These are phyloP conservation scores for Venturia pyrina DNA, from an alignment of 2,329 filamentous ascomycete genomes.

Conservation along the genomic window DNA sequence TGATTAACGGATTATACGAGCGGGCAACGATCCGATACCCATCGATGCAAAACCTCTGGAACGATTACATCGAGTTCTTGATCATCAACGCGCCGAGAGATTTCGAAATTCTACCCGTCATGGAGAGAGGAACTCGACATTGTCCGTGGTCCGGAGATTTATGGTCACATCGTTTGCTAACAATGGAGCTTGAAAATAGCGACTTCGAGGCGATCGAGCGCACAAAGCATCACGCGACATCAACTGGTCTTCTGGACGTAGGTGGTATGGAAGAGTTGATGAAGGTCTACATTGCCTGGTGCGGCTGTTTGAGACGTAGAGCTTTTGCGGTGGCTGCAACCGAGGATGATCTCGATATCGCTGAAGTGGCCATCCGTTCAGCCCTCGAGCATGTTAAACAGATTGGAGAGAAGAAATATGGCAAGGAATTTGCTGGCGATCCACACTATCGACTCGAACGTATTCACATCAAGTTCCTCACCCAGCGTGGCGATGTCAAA, in stretches of 20 bases:
- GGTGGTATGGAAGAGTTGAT: constrained; percentile 81
- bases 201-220: constrained; percentile 73
- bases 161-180: constrained; percentile 83
- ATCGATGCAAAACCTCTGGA: constrained; percentile 67
- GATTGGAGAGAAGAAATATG: constrained; percentile 68
- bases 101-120: constrained; percentile 53
- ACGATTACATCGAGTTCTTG: constrained; percentile 71
- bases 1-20: constrained; percentile 59
- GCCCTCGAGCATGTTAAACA: constrained; percentile 77
- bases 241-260: constrained; percentile 71
- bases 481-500: constrained; percentile 67
- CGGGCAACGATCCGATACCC: constrained; percentile 67
- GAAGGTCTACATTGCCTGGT: constrained; percentile 90
- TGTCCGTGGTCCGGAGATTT: constrained; percentile 87
- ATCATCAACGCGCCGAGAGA: constrained; percentile 34
- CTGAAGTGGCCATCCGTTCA: constrained; percentile 77
- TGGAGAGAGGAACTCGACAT: constrained; percentile 76
- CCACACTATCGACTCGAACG: constrained; percentile 80
- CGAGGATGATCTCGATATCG: constrained; percentile 72
- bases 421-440: constrained; percentile 70
- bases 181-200: constrained; percentile 67
- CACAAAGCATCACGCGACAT: constrained; percentile 88
- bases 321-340: constrained; percentile 65
- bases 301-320: constrained; percentile 78
- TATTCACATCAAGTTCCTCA: constrained; percentile 85